Evolutionary conservation across 2,329 filamentous ascomycete species (phyloP).

Genomic region (Hypoxylon sp.): DNA sequence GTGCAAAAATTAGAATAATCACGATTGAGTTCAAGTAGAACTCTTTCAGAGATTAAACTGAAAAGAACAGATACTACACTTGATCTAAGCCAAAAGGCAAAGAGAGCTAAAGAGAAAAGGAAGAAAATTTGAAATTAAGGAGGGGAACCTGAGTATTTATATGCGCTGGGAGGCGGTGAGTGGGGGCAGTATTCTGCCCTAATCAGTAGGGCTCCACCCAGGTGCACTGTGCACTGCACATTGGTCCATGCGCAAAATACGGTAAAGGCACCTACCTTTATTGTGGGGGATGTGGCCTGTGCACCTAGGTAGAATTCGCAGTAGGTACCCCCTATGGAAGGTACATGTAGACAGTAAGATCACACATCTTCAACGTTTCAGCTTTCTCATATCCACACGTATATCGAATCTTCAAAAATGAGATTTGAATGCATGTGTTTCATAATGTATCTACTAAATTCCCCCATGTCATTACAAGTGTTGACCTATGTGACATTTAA

Average conservation of each 20-base stretch:
- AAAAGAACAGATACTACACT: slow-evolving; percentile 98
- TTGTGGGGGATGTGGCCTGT: not conserved
- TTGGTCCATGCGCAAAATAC: too few species aligned
- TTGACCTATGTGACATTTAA: not conserved
- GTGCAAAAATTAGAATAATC: slow-evolving; percentile 88
- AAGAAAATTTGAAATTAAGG: slow-evolving; percentile 54
- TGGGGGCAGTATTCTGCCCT: slow-evolving; percentile 22
- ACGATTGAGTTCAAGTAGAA: slow-evolving; percentile 77
- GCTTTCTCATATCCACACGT: not conserved
- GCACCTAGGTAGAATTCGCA: too few species aligned
- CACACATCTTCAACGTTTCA: not conserved
- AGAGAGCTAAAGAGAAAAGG: slow-evolving; percentile 69
- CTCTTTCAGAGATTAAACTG: slow-evolving; percentile 96
- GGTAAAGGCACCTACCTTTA: too few species aligned
- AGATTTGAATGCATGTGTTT: not conserved
- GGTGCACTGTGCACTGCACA: too few species aligned
- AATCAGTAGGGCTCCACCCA: not conserved
- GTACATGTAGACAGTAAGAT: too few species aligned
- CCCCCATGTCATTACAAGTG: not conserved
- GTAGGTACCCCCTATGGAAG: too few species aligned
- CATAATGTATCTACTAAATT: not conserved
- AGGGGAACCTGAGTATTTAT: slow-evolving; percentile 45
- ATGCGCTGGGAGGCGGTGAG: slow-evolving; percentile 21
- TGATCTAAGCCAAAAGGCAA: slow-evolving; percentile 78
- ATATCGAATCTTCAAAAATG: not conserved